Base-by-base conservation (phyloP, 2,329 filamentous ascomycete species). In the Geosmithia flava region DNA sequence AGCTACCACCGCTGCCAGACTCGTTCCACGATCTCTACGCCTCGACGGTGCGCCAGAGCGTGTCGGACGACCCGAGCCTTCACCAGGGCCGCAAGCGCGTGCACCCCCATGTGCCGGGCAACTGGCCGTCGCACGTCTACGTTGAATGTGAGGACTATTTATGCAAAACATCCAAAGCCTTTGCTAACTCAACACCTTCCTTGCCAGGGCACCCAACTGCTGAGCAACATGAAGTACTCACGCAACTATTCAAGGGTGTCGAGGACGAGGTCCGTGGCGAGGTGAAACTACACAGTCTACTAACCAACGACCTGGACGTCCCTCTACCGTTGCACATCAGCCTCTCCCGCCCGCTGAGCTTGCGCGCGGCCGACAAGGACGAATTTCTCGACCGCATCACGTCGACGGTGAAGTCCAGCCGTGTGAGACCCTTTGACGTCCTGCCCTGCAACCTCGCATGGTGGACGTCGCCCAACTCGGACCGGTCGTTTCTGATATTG, bases 121-220 rank as follows among this genome's bases (percentile, higher is more conserved):
- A 89, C 63, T 98, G 93, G 93, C 88, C 91, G 1, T 88, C 83
- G 33, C 91, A 97, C 65, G 62, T 97, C 44, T 97, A 95, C 63
- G 72, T 95, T 49, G 91, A 97, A 69, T 98, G 93, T 94, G 73
- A 67, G 81, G 70, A 20, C 48, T 37, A 10, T 8, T 13, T 13
- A 16, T 20, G 6, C 11, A 3, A 3, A 37, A 5, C 33, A 37
- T 3, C 33, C 15, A 16, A 8, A 27, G 23, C 23, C 13, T 37
- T 16, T 37, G 11, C 42, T 20, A 20, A 8, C 7, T 15, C 17
- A 44, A 17, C 15, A 20, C 19, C 42, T 11, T 42, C 40, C 23
- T 8, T n/a, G 8, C 10, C 53, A 81, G 78, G 78, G 80, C 70
- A 74, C 60, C 80, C 80, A 16, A 61, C 65, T 2, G 54, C 62